A percentile compares a stretch with the other conserved stretches of the same genome.
These are phyloP conservation scores for Neolentinus lepideus DNA, from an alignment of 1,284 basidiomycete genomes.

Conservation along the genomic window DNA sequence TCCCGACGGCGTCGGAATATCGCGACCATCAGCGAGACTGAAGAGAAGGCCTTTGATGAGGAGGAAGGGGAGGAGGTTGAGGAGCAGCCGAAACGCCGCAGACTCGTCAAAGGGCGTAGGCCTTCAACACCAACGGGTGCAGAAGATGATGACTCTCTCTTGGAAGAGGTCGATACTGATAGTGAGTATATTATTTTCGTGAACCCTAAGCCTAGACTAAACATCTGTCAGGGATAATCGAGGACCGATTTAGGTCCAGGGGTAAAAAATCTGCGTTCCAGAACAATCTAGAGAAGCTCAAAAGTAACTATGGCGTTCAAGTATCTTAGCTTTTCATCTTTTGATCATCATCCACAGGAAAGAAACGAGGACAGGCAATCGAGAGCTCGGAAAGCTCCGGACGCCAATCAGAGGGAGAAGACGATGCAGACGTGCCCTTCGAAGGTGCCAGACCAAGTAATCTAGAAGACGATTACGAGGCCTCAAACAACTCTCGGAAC, in stretches of 20 bases:
- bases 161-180: slow-evolving; percentile 54
- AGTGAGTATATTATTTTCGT: slow-evolving; percentile 25
- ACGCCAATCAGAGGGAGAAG: slow-evolving; percentile 27
- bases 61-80: slow-evolving; percentile 4
- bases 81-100: slow-evolving; percentile 21
- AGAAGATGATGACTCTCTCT: slow-evolving; percentile 30
- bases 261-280: slow-evolving; percentile 54
- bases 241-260: slow-evolving; percentile 53
- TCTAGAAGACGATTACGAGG: slow-evolving; percentile 3
- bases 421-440: slow-evolving; percentile 27
- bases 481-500: slow-evolving; percentile 9
- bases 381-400: slow-evolving; percentile 26
- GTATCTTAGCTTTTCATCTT: not conserved
- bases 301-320: slow-evolving; percentile 30
- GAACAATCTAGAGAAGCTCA: slow-evolving; percentile 57
- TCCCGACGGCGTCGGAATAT: not conserved
- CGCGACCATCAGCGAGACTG: not conserved
- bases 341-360: slow-evolving; percentile 26
- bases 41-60: not conserved
- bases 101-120: slow-evolving; percentile 39
- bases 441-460: slow-evolving; percentile 32
- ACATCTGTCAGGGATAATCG: slow-evolving; percentile 45
- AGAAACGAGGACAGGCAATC: slow-evolving; percentile 36
- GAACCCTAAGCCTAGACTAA: no score
- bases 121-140: slow-evolving; percentile 34